A percentile compares a stretch with the other conserved stretches of the same genome.
These are phyloP conservation scores for Westerdykella sp. DNA, from an alignment of 2,329 filamentous ascomycete genomes.

Conservation along the genomic window DNA sequence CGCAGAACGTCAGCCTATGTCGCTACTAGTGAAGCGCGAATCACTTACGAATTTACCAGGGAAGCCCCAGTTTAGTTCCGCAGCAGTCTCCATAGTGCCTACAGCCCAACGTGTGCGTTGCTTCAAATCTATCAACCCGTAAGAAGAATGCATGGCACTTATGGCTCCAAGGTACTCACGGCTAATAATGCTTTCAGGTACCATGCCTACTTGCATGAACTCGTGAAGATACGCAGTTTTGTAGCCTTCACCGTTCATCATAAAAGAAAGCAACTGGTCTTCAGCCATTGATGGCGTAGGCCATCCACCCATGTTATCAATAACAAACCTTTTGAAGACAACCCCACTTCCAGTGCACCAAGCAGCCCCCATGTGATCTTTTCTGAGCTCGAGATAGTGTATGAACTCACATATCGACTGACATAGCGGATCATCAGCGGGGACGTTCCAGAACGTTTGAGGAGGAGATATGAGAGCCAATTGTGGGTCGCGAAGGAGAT, in stretches of 20 bases:
- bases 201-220: constrained; percentile 1
- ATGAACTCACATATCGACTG: constrained; percentile 1
- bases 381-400: background rate
- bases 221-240: constrained; percentile 1
- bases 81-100: constrained; percentile 2
- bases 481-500: constrained; percentile 47
- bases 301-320: constrained; percentile 2
- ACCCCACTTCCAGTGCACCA: constrained; percentile 2
- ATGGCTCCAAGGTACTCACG: background rate
- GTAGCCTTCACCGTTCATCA: constrained; percentile 1
- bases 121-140: background rate
- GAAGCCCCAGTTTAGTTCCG: constrained; percentile 1
- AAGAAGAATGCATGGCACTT: too few species aligned
- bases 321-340: background rate
- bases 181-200: constrained; percentile 1
- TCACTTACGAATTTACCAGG: background rate
- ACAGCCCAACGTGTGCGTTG: constrained; percentile 4
- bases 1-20: background rate
- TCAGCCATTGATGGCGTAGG: constrained; percentile 1
- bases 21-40: too few species aligned
- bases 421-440: constrained; percentile 1
- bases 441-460: constrained; percentile 1
- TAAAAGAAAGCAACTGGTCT: background rate
- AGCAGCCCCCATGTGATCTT: background rate
- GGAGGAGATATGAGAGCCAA: background rate